Base-by-base conservation (phyloP, 257 asterid species). In the Scutellaria galericulata region DNA sequence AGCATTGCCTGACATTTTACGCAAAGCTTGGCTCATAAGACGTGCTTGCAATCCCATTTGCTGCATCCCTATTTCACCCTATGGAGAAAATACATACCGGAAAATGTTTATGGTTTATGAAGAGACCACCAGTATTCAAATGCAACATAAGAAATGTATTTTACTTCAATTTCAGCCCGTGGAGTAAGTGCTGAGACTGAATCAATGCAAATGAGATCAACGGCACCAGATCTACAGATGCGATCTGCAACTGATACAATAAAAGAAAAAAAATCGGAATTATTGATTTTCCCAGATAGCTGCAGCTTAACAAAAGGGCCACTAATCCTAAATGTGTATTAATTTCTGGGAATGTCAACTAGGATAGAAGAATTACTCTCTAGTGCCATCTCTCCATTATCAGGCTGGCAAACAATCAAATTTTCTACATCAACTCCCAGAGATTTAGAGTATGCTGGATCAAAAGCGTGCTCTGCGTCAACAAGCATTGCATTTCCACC, bases 61-160 rank as follows among this genome's bases (percentile, higher is more conserved):
- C 75, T 95, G 99, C 99, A 95, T 92, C 62, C 99, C 99, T 7
- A 95, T 95, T 83, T 95, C 99, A 72, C 98, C 99, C 98, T 95
- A 60, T 6, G 70, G 70, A 76, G 55, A 79, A 71, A 77, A 54
- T 44, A 35, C 59, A 72, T 4, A 51, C 35, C 71, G 20, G 44
- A 10, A 31, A 72, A 35, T 52, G 18, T 48, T 77, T 58, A 71
- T 35, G 55, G 61, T 15, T 63, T 42, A 7, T 13, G 52, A 52
- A 39, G 65, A 64, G 56, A 66, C 44, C 50, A 37, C 9, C 58
- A 6, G 53, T 72, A 79, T 60, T 42, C 31, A 66, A 50, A 66
- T 44, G 68, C 41, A 68, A 55, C 70, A 73, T 44, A 76, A 79
- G 73, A 18, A 75, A 27, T 6, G 64, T 20, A 41, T 68, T 92